Conservation (phyloP, 2,329 filamentous ascomycete genomes). For the Venturia pyrina region DNA sequence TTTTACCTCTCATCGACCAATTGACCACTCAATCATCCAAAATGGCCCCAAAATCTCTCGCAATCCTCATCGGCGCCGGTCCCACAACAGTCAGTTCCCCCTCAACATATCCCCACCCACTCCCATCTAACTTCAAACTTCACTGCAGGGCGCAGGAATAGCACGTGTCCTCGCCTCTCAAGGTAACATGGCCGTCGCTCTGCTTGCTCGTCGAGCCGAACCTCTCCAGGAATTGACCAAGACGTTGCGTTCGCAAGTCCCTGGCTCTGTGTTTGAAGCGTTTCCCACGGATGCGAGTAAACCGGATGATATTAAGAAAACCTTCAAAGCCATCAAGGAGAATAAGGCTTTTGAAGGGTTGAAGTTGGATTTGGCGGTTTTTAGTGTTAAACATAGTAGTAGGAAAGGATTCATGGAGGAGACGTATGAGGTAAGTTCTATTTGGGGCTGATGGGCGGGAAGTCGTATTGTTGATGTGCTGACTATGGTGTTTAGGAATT, state of each 20-base stretch:
- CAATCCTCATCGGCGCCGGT: conserved; percentile 25
- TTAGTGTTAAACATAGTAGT: conserved; percentile 45
- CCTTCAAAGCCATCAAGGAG: conserved; percentile 40
- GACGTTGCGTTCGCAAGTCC: conserved; percentile 31
- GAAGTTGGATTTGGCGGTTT: conserved; percentile 44
- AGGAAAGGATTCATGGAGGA: conserved; percentile 47
- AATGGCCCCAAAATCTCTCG: conserved; percentile 23
- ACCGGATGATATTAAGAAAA: conserved; percentile 35
- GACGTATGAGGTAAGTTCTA: conserved; percentile 30
- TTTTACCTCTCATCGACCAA: not conserved
- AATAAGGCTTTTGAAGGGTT: conserved; percentile 39
- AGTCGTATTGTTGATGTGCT: no score
- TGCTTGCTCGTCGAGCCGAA: conserved; percentile 41
- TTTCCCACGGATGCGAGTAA: conserved; percentile 41
- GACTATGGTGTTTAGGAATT: conserved; percentile 16
- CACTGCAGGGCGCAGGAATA: conserved; percentile 41
- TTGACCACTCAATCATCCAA: not conserved
- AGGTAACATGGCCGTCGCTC: conserved; percentile 46
- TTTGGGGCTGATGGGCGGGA: no score
- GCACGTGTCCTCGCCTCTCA: conserved; percentile 43
- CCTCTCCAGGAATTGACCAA: conserved; percentile 33
- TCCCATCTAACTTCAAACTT: not conserved
- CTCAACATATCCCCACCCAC: not conserved
- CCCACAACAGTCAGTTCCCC: conserved; percentile 20
- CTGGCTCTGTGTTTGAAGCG: conserved; percentile 38